Evolutionary conservation across 306 rosid genomes (phyloP), one percentile per base, ranked within the genome.

Genomic region (Argentina anserina): DNA sequence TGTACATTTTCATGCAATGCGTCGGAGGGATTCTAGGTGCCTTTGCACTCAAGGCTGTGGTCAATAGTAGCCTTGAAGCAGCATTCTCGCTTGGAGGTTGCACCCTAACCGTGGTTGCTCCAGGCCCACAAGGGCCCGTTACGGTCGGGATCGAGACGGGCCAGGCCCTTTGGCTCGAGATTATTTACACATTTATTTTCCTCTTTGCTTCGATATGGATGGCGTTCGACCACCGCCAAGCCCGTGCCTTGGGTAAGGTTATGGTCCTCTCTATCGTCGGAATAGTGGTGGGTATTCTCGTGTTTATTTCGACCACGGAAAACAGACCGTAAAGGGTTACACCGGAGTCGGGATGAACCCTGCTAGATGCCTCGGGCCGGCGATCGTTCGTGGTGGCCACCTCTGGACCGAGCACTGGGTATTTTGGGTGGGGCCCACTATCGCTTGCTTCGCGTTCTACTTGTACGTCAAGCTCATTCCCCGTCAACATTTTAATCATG

Each of bases 61-160:
- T 79, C 11, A 76, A 28, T 74, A 72, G 61, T 63, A 66, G 52
- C 70, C 69, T 76, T 12, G 81, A 75, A 41, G 67, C 69, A 0
- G 20, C 67, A 2, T 83, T 71, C 69, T 79, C 86, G 1, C 81
- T 83, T n/a, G 86, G 86, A 43, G 86, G 86, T 11, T 83, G 86
- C 62, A 83, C 86, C 0, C 84, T 79, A 41, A 73, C 70, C 9
- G 87, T 79, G 11, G 58, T 83, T 3, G 26, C 58, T 2, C 81
- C 84, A 1, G 84, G 84, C 29, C 79, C 86, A 31, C 26, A 79
- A 2, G 86, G 86, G 61, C 79, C 86, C 6, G 31, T 69, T 9
- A 45, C 23, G 0, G 21, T 80, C 0, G 86, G 81, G 5, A 61
- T 83, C 4, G 84, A 18, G 40, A 21, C 46, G 23, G 58, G 46